Evolutionary conservation across 108 stramenopile species (phyloP).

Genomic region (Parmales sp.): DNA sequence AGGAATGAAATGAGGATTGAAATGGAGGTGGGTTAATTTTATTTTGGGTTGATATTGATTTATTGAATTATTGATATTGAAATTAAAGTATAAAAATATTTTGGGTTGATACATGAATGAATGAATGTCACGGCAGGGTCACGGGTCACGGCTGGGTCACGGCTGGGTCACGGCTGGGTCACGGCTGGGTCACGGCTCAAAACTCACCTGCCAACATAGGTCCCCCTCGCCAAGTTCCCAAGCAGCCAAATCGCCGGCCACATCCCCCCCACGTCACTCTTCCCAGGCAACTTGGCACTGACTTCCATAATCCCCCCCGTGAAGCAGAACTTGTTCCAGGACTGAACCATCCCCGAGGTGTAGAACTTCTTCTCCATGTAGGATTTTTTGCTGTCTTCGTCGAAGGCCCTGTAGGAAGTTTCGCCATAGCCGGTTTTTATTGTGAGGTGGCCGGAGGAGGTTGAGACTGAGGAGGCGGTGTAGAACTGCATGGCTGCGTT

Average conservation of each 20-base stretch:
- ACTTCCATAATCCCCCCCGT: constrained; percentile 91
- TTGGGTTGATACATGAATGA: no score
- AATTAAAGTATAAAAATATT: no score
- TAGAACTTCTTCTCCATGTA: constrained; percentile 44
- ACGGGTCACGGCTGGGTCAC: no score
- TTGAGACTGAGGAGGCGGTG: constrained; percentile 65
- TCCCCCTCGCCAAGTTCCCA: constrained; percentile 85
- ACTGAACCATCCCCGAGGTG: constrained; percentile 79
- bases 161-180: no score
- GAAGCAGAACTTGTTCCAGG: constrained; percentile 97
- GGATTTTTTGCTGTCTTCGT: constrained; percentile 53
- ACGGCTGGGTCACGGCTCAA: no score
- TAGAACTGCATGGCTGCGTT: constrained; percentile 90
- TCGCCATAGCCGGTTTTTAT: constrained; percentile 50
- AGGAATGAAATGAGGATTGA: no score
- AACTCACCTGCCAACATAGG: constrained; percentile 77
- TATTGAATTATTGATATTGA: no score
- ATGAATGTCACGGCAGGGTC: no score
- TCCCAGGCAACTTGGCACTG: constrained; percentile 79
- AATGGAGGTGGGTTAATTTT: no score
- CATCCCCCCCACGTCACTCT: constrained; percentile 59
- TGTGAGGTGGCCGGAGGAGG: constrained; percentile 63
- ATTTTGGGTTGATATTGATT: no score
- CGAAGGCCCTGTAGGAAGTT: constrained; percentile 54
- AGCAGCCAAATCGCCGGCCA: constrained; percentile 96